Conservation (phyloP, 2,329 filamentous ascomycete species). For the Aschersonia sp. region DNA sequence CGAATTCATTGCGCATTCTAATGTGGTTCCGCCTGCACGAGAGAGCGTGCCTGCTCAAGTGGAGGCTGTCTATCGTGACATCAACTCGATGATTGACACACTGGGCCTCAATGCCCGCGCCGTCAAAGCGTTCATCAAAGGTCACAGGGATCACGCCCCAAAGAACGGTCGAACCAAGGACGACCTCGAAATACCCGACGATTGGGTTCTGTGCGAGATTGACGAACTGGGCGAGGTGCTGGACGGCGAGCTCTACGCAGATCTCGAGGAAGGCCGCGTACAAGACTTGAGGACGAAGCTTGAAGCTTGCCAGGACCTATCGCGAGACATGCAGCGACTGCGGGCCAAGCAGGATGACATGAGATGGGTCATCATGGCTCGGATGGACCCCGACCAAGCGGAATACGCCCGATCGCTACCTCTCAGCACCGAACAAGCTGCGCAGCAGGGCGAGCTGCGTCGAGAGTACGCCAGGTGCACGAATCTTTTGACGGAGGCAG, state of each 20-base stretch:
- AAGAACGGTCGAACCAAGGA: slow-evolving; percentile 42
- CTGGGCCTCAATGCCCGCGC: slow-evolving; percentile 69
- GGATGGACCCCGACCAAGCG: slow-evolving; percentile 51
- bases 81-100: slow-evolving; percentile 90
- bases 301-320: slow-evolving; percentile 50
- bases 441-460: slow-evolving; percentile 72
- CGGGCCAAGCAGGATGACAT: slow-evolving; percentile 66
- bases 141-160: slow-evolving; percentile 43
- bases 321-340: slow-evolving; percentile 56
- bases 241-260: slow-evolving; percentile 44
- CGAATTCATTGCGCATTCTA: slow-evolving; percentile 51
- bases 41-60: slow-evolving; percentile 48
- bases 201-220: slow-evolving; percentile 67
- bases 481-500: slow-evolving; percentile 59
- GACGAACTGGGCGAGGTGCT: slow-evolving; percentile 51
- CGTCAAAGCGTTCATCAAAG: slow-evolving; percentile 50
- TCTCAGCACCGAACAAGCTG: slow-evolving; percentile 69
- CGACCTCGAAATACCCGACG: slow-evolving; percentile 53
- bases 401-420: slow-evolving; percentile 56
- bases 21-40: slow-evolving; percentile 34
- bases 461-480: slow-evolving; percentile 61
- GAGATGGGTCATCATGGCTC: slow-evolving; percentile 56
- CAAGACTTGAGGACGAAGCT: slow-evolving; percentile 55
- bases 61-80: slow-evolving; percentile 59
- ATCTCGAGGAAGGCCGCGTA: slow-evolving; percentile 54